Evolutionary conservation across 1,284 basidiomycete genomes (phyloP).

Genomic region (Irpex sp.): DNA sequence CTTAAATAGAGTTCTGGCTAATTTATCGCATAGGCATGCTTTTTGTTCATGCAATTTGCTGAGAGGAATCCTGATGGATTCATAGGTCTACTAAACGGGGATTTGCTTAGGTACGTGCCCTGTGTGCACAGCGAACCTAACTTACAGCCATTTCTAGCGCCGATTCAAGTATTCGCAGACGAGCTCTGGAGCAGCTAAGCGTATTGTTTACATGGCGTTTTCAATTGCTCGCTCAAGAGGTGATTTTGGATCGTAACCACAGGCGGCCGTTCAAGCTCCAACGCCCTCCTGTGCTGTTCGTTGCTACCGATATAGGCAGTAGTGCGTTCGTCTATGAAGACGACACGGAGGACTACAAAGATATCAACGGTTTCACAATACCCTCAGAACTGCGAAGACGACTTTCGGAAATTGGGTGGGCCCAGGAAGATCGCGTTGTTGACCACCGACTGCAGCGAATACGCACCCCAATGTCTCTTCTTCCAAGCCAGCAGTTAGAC

Average conservation of each 20-base stretch:
- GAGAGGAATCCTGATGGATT: slow-evolving; percentile 54
- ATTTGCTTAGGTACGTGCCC: slow-evolving; percentile 48
- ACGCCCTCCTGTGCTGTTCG: slow-evolving; percentile 59
- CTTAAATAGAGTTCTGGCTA: background rate
- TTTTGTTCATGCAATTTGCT: slow-evolving; percentile 68
- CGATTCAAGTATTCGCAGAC: slow-evolving; percentile 40
- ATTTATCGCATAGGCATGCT: slow-evolving; percentile 48
- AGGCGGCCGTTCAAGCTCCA: slow-evolving; percentile 65
- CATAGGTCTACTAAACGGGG: slow-evolving; percentile 45
- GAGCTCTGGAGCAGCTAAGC: slow-evolving; percentile 49
- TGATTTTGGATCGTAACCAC: slow-evolving; percentile 54
- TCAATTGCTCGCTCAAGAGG: slow-evolving; percentile 58
- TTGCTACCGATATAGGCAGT: slow-evolving; percentile 68
- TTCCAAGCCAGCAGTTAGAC: slow-evolving; percentile 54
- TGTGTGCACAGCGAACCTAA: slow-evolving; percentile 1
- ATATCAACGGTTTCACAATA: slow-evolving; percentile 40
- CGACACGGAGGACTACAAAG: slow-evolving; percentile 44
- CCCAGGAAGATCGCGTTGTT: slow-evolving; percentile 48
- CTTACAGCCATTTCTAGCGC: slow-evolving; percentile 31
- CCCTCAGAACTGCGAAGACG: slow-evolving; percentile 60
- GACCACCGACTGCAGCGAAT: slow-evolving; percentile 58
- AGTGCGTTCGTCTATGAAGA: slow-evolving; percentile 51
- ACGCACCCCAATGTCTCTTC: slow-evolving; percentile 58
- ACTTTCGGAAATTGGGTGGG: slow-evolving; percentile 70
- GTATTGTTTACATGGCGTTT: slow-evolving; percentile 61